Evolutionary conservation across 1,284 basidiomycete genomes (phyloP).

Genomic region (Boletellus deceptivus): DNA sequence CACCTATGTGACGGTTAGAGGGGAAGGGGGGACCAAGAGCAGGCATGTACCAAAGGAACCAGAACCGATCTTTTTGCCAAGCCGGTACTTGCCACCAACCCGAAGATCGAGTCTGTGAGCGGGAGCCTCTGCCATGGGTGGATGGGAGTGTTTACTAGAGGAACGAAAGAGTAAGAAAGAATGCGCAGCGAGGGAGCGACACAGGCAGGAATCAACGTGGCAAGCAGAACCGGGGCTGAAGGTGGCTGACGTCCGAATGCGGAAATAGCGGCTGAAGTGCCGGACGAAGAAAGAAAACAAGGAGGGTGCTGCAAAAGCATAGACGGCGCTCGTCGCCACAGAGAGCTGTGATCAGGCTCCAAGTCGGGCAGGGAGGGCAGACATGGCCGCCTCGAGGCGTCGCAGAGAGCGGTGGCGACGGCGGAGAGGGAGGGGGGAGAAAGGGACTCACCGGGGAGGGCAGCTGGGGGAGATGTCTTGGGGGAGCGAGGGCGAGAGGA

Average conservation of each 20-base stretch:
- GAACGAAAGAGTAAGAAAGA: conserved; percentile 12
- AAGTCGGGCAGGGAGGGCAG: conserved; percentile 9
- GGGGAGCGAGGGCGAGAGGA: conserved; percentile 22
- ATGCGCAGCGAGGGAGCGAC: conserved; percentile 4
- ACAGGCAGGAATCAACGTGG: conserved; percentile 20
- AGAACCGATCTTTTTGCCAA: conserved; percentile 99
- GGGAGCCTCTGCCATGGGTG: conserved; percentile 63
- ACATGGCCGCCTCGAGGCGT: conserved; percentile 34
- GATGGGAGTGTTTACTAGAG: conserved; percentile 18
- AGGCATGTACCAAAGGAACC: conserved; percentile 88
- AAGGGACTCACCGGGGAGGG: conserved; percentile 27
- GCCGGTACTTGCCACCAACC: conserved; percentile 97
- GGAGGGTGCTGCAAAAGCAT: neutral
- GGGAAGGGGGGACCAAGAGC: neutral
- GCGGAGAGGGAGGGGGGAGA: conserved; percentile 4
- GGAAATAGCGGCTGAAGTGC: conserved; percentile 1
- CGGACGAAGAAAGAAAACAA: conserved; percentile 1
- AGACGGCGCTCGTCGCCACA: conserved; percentile 7
- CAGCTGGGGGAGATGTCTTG: neutral
- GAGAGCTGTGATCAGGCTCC: conserved; percentile 2
- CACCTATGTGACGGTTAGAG: conserved; percentile 53
- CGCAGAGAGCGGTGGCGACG: conserved; percentile 1
- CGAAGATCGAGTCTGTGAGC: conserved; percentile 87
- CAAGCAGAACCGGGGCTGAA: conserved; percentile 9
- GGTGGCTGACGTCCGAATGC: conserved; percentile 28